phyloP scores from a whole-genome alignment of 768 basidiomycete genomes.

The Mrakia blollopis region DNA sequence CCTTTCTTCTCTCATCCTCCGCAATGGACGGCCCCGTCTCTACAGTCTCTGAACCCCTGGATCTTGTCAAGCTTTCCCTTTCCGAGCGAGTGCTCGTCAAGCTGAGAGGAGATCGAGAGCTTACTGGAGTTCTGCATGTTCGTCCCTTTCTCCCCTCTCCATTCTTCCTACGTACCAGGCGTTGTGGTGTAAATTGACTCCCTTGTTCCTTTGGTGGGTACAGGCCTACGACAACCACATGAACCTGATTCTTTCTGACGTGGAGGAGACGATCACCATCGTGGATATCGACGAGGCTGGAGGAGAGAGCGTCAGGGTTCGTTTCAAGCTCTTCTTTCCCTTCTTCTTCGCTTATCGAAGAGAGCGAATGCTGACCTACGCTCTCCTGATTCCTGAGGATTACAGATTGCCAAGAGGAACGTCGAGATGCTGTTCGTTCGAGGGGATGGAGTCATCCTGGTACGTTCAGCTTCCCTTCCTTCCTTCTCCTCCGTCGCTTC shows the following conservation, averaged over 20 bases:
- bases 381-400: conserved; percentile 1
- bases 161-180: neutral
- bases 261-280: conserved; percentile 94
- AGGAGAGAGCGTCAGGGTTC: conserved; percentile 57
- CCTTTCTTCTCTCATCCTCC: neutral
- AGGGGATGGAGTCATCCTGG: conserved; percentile 94
- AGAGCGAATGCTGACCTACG: conserved; percentile 25
- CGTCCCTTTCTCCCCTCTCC: conserved; percentile 40
- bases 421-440: conserved; percentile 98
- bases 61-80: conserved; percentile 90
- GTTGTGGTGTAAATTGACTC: neutral
- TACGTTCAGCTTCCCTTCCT: conserved; percentile 42
- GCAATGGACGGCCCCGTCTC: conserved; percentile 30
- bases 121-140: conserved; percentile 89
- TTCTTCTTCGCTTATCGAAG: conserved; percentile 2
- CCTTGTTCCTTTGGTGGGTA: neutral
- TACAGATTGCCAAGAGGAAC: conserved; percentile 81
- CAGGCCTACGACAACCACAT: conserved; percentile 99
- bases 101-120: conserved; percentile 85
- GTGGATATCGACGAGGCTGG: conserved; percentile 76
- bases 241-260: conserved; percentile 96
- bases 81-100: conserved; percentile 98
- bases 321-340: neutral
- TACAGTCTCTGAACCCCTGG: conserved; percentile 71
- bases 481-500: neutral